Percentiles rank a stretch among this genome's conserved stretches.
These are phyloP conservation scores for Fusarium chlamydosporum DNA, from an alignment of 2,329 filamentous ascomycete genomes.

Conservation along the genomic window DNA sequence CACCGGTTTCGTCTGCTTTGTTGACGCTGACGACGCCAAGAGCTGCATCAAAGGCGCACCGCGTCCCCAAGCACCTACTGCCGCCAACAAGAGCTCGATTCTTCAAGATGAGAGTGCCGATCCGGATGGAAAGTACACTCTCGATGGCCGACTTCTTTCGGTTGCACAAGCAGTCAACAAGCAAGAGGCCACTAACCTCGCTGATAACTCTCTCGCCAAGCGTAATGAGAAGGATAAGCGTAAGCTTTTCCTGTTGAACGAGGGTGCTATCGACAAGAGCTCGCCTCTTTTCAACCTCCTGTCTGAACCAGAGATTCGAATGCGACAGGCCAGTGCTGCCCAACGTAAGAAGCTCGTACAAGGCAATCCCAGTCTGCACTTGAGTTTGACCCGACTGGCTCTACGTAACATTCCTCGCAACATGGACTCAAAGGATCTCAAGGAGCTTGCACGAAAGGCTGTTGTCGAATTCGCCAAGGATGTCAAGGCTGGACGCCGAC, in stretches of 20 bases:
- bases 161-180: conserved; percentile 88
- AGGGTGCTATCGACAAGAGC: conserved; percentile 84
- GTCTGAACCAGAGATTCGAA: conserved; percentile 82
- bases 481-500: conserved; percentile 81
- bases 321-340: conserved; percentile 87
- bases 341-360: conserved; percentile 93
- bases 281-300: conserved; percentile 84
- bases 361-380: conserved; percentile 87
- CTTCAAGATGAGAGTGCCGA: conserved; percentile 89
- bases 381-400: conserved; percentile 90
- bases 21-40: conserved; percentile 80
- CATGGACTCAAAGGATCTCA: conserved; percentile 87
- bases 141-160: conserved; percentile 89
- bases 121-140: conserved; percentile 85
- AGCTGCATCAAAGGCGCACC: conserved; percentile 83
- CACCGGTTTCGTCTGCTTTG: conserved; percentile 96
- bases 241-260: conserved; percentile 86
- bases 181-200: conserved; percentile 81
- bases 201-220: conserved; percentile 74
- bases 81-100: conserved; percentile 80
- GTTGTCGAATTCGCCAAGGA: conserved; percentile 94
- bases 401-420: conserved; percentile 91
- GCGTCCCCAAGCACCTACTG: conserved; percentile 60
- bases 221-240: conserved; percentile 88
- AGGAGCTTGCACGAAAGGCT: conserved; percentile 90